A percentile compares a stretch with the other conserved stretches of the same genome.
phyloP scores from a whole-genome alignment of 176 grass and related monocot genomes.

The Pontederia crassipes region DNA sequence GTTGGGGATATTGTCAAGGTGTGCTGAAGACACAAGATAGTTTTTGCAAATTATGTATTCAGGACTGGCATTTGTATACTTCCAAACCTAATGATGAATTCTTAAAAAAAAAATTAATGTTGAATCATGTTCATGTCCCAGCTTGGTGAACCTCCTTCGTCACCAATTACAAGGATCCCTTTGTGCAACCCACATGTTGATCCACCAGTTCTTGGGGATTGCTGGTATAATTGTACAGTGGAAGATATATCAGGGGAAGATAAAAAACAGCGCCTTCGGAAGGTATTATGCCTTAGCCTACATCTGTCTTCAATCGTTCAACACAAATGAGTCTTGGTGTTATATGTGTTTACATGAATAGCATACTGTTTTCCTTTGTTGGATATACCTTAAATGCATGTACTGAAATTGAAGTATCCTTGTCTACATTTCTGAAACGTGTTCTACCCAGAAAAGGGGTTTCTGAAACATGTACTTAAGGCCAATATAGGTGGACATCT shows the following conservation, averaged over 20 bases:
- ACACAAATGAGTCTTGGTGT: no score
- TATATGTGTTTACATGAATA: no score
- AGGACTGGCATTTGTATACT: not conserved
- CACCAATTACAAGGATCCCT: slow-evolving; percentile 40
- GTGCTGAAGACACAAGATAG: not conserved
- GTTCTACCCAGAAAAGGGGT: no score
- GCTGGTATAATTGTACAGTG: slow-evolving; percentile 91
- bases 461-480: no score
- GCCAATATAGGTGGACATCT: no score
- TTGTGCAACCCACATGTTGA: slow-evolving; percentile 72
- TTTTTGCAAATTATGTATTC: not conserved
- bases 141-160: slow-evolving; percentile 76
- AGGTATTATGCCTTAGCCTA: slow-evolving; percentile 40
- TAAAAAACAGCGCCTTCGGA: slow-evolving; percentile 92
- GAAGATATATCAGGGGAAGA: slow-evolving; percentile 89
- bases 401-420: no score
- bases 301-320: no score
- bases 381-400: no score
- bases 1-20: slow-evolving; percentile 84
- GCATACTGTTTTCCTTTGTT: no score
- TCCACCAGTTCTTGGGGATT: slow-evolving; percentile 78
- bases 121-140: slow-evolving; percentile 20
- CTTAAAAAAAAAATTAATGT: not conserved
- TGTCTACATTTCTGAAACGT: no score
- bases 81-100: not conserved